A percentile compares a stretch with the other conserved stretches of the same genome.
phyloP scores from a whole-genome alignment of 345 rosid genomes.

The Rhodamnia argentea region DNA sequence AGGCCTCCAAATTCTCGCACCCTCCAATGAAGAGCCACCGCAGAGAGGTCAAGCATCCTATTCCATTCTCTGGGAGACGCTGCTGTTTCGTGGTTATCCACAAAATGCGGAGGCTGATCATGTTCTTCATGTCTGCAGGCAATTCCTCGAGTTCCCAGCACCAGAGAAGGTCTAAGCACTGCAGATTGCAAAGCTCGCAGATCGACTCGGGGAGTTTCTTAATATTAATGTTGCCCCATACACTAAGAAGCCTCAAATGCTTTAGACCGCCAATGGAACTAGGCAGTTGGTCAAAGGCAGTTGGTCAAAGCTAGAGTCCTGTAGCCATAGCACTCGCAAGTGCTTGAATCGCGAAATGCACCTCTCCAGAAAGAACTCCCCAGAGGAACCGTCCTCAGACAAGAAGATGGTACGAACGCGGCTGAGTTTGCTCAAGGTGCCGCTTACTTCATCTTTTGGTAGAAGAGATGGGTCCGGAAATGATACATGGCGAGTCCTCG shows the following conservation, averaged over 20 bases:
- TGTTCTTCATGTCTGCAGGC: neutral
- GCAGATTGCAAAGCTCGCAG: conserved; percentile 10
- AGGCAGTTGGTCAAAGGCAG: conserved; percentile 7
- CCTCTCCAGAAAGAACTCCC: neutral
- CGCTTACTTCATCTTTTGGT: neutral
- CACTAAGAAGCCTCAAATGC: conserved; percentile 15
- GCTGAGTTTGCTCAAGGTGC: neutral
- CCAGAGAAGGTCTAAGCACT: neutral
- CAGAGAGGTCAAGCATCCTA: conserved; percentile 9
- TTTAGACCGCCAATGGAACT: conserved; percentile 2
- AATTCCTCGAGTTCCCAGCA: conserved; percentile 7
- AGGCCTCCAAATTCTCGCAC: conserved; percentile 5
- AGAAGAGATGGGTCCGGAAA: neutral
- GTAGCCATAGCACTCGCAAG: conserved; percentile 1
- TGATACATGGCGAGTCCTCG: conserved; percentile 1
- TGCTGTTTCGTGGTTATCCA: conserved; percentile 4
- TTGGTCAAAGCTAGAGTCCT: neutral
- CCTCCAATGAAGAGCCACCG: neutral
- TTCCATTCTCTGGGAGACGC: neutral
- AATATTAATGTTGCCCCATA: neutral
- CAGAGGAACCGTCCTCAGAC: neutral
- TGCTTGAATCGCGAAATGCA: neutral
- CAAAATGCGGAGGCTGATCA: conserved; percentile 6
- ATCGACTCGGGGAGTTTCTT: conserved; percentile 8
- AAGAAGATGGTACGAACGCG: conserved; percentile 1